Base-by-base conservation (phyloP, 768 basidiomycete species). In the Tricholoma sp. region DNA sequence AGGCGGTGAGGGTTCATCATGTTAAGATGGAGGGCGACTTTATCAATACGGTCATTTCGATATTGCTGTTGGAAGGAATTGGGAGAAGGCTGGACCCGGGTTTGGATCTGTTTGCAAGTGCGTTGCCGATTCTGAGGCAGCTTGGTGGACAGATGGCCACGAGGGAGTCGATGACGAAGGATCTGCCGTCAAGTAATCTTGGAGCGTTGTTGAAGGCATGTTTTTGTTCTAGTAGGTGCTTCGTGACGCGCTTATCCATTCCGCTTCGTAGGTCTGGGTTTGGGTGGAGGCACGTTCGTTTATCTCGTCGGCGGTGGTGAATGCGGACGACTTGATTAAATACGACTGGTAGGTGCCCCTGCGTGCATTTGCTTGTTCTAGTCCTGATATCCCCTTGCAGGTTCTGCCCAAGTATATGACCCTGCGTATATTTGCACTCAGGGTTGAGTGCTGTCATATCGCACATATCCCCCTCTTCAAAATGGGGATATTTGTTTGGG, bases 21-120 rank as follows among this genome's bases (percentile, higher is more conserved):
- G 97, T 98, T 61, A 98, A 93, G 77, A 91, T 99, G 86, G 96
- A 99, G 74, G 94, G 88, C 12, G 97, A 98, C 70, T 99, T 99
- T 68, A 86, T 98, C 67, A 99, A 99, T 72, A 98, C 97, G 0
- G 94, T 99, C 58, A 89, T 99, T 58, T 91, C 91, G 9, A 93
- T 98, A 56, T 72, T 99, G 54, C 71, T 99, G 39, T 75, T 99
- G 54, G 97, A 99, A 72, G 97, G 97, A 1, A 98, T 99, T 63
- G 97, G 97, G 19, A 76, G 96, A 58, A 94, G 89, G 74, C 70
- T 99, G 61, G 94, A 99, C 72, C 95, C 97, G 1, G 79, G 80
- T 11, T 73, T 98, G 71, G 97, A 99, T 73, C 70, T 99, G 57
- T 98, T 99, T 79, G 94, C 94, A 67, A 93, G 90, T 73, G 90